Evolutionary conservation across 805 yeast species (phyloP), one percentile per base, ranked within the genome.

Genomic region (Wickerhamiella parazyma): DNA sequence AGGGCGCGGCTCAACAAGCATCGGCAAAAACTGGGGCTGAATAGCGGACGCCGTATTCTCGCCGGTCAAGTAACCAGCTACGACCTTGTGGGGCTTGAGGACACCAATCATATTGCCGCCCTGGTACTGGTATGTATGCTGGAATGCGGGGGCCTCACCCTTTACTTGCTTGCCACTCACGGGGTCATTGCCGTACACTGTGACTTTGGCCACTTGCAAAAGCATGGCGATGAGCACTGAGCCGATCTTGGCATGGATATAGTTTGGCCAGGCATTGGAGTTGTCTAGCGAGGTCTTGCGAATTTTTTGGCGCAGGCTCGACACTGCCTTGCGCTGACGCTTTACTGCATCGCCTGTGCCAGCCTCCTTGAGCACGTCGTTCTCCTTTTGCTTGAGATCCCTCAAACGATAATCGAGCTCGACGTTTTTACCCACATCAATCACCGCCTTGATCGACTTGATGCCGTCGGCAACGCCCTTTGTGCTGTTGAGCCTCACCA

Each of bases 1-100:
- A 4, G 85, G 84, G 44, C 76, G 67, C n/a, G 98, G 98, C 49
- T 76, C 74, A 7, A 82, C 80, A 39, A 91, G 67, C 98, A 91
- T 91, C 7, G 98, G 98, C 42, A 91, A 67, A 48, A 73, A 69
- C 59, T 89, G 96, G 0, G 97, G 95, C 54, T 77, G 83, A 17
- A 71, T 60, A 4, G 81, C 75, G 1, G 81, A 69, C 41, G 79
- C 78, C 6, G 76, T 63, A 26, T 75, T 67, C 40, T 78, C 86
- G 3, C 79, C 75, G 8, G 84, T 77, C 41, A 91, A 61, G 53
- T 73, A 76, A 22, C 72, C 69, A 3, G 79, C 72, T 41, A 91
- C 69, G 10, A 72, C 69, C 48, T 74, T 73, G 60, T 91, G 95
- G 8, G 84, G 64, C 48, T 76, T 78, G 45, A 91, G 65, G 8